A percentile compares a stretch with the other conserved stretches of the same genome.
Conservation (phyloP, 75 land plant species). For the Azolla pinnata region DNA sequence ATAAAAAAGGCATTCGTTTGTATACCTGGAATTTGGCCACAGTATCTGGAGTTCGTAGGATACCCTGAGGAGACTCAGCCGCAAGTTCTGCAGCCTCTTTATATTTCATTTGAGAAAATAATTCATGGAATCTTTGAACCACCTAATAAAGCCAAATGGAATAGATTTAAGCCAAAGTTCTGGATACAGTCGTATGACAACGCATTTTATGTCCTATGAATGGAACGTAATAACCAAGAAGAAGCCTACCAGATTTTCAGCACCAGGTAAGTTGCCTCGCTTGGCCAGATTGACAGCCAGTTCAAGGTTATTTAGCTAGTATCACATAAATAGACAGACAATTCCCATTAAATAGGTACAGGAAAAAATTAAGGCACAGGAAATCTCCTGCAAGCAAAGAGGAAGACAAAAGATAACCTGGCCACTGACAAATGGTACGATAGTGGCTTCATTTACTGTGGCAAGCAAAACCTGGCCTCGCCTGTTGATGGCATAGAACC, state of each 20-base stretch:
- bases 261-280: conserved; percentile 95
- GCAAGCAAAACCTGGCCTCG: conserved; percentile 96
- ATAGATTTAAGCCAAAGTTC: too few relatives aligned
- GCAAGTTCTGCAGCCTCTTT: conserved; percentile 99
- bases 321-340: too few relatives aligned
- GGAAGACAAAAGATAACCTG: conserved; percentile 40
- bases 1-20: too few relatives aligned
- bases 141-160: too few relatives aligned
- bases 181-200: too few relatives aligned
- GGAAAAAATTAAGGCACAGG: too few relatives aligned
- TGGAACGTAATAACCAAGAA: too few relatives aligned
- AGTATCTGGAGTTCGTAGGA: conserved; percentile 92
- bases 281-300: conserved; percentile 98
- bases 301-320: conserved; percentile 95
- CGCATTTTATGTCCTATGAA: too few relatives aligned
- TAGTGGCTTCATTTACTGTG: conserved; percentile 92
- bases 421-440: conserved; percentile 86
- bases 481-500: conserved; percentile 91
- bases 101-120: conserved; percentile 95
- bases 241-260: conserved; percentile 76
- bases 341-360: too few relatives aligned
- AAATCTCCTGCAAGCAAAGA: too few relatives aligned
- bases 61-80: conserved; percentile 95
- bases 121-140: conserved; percentile 93
- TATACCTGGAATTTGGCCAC: conserved; percentile 91